Percentiles rank a stretch among this genome's conserved stretches.
phyloP scores from a whole-genome alignment of 2,329 filamentous ascomycete genomes.

The Elsinoe arachidis region DNA sequence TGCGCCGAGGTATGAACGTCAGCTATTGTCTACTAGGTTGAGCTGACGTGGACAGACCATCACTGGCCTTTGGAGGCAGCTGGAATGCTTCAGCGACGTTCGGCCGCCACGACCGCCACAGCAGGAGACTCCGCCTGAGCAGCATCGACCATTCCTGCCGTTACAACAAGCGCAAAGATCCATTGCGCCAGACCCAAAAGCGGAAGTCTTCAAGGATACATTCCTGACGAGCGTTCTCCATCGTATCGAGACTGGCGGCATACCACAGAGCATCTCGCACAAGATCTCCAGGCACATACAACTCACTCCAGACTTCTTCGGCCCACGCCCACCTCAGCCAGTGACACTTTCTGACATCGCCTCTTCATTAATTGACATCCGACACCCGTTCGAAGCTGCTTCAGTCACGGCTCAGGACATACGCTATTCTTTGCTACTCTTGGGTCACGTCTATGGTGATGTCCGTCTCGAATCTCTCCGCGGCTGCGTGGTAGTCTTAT shows the following conservation, averaged over 20 bases:
- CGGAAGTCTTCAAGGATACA: too few species aligned
- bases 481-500: neutral
- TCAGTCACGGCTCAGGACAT: neutral
- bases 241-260: neutral
- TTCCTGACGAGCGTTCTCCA: too few species aligned
- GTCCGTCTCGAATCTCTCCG: neutral
- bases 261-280: neutral
- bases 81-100: neutral
- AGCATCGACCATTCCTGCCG: too few species aligned
- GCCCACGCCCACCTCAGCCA: neutral
- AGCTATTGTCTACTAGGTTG: neutral
- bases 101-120: neutral
- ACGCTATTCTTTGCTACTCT: neutral
- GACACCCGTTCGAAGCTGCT: neutral
- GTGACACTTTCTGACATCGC: neutral
- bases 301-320: neutral
- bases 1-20: neutral
- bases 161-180: too few species aligned
- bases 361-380: neutral
- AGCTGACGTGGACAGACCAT: neutral
- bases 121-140: neutral
- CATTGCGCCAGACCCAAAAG: too few species aligned
- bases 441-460: neutral
- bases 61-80: neutral
- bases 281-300: neutral